These are phyloP conservation scores for Talaromyces sp. DNA, from an alignment of 2,329 filamentous ascomycete genomes.

Conservation along the genomic window DNA sequence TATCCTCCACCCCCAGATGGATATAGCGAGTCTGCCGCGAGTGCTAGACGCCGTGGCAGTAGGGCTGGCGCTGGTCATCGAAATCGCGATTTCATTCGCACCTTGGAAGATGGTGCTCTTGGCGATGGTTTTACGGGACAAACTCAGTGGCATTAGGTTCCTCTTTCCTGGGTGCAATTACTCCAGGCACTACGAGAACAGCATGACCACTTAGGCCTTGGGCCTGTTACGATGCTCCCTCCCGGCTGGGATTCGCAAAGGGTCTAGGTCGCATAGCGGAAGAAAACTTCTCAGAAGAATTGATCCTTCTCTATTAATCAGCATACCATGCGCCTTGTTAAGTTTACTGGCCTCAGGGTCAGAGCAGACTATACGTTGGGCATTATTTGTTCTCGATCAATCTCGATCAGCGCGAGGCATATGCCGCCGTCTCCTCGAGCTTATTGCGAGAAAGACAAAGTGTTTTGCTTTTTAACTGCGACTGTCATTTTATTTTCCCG, in stretches of 20 bases:
- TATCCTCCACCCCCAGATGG: constrained; percentile 90
- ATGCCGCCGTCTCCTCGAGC: not conserved
- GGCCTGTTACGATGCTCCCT: not conserved
- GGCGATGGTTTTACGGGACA: constrained; percentile 83
- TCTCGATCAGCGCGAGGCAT: not conserved
- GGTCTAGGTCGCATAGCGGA: not conserved
- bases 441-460: not conserved
- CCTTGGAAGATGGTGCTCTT: constrained; percentile 85
- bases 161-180: not conserved
- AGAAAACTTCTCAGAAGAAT: not conserved
- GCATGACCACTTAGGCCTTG: not conserved
- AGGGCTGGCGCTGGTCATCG: constrained; percentile 52
- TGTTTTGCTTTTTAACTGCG: not conserved
- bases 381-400: not conserved
- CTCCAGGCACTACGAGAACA: not conserved
- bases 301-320: not conserved
- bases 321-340: not conserved
- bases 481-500: not conserved
- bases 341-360: not conserved
- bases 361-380: not conserved
- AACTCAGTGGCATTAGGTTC: constrained; percentile 63
- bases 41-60: constrained; percentile 69
- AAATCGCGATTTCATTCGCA: constrained; percentile 87
- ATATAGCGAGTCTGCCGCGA: constrained; percentile 61
- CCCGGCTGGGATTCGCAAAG: not conserved